Evolutionary conservation across 345 rosid species (phyloP).

Genomic region (Cardamine resedifolia): DNA sequence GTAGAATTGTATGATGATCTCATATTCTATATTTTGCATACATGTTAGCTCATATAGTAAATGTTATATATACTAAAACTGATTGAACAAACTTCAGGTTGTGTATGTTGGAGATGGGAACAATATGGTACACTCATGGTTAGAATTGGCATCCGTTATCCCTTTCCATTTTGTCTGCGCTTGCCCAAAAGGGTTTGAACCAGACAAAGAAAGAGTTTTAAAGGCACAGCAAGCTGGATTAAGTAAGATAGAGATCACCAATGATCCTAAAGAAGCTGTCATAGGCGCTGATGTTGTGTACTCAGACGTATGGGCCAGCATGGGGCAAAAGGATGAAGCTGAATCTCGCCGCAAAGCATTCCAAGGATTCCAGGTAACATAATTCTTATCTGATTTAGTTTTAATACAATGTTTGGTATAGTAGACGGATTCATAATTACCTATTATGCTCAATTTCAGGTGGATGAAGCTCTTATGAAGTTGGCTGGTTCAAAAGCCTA

Average conservation of each 20-base stretch:
- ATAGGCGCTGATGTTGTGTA: constrained; percentile 93
- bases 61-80: background rate
- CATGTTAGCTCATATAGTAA: background rate
- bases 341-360: constrained; percentile 73
- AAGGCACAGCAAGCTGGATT: constrained; percentile 75
- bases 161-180: constrained; percentile 97
- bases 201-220: constrained; percentile 69
- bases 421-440: background rate
- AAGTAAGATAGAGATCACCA: constrained; percentile 85
- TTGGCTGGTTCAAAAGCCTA: constrained; percentile 81
- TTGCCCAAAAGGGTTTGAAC: constrained; percentile 88
- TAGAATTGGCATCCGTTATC: constrained; percentile 81
- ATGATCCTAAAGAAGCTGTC: constrained; percentile 89
- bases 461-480: constrained; percentile 81
- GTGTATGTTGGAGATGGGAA: constrained; percentile 98
- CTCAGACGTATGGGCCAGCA: constrained; percentile 98
- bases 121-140: constrained; percentile 95
- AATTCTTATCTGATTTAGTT: background rate
- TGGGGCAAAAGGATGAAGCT: constrained; percentile 99
- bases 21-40: background rate
- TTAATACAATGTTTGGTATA: too few species aligned
- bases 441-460: constrained; percentile 44
- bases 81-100: constrained; percentile 51
- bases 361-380: constrained; percentile 86
- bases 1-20: background rate